Evolutionary conservation across 2,329 filamentous ascomycete species (phyloP).

Genomic region (Chaetothyriales sp.): DNA sequence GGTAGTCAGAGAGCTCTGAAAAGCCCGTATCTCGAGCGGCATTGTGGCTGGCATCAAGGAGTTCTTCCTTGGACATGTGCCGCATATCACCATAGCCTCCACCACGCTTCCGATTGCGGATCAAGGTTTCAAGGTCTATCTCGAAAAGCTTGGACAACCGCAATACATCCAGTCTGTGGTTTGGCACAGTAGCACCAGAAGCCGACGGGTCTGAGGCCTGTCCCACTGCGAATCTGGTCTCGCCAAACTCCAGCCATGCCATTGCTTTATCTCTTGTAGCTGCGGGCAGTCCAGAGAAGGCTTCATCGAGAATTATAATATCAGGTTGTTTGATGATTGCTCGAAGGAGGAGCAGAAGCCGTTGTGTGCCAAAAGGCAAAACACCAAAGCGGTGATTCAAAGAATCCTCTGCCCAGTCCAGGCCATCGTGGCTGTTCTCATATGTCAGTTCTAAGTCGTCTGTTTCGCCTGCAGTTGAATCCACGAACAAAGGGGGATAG

Average conservation of each 20-base stretch:
- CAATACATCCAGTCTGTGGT: not conserved
- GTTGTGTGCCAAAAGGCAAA: constrained; percentile 65
- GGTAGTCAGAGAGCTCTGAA: not conserved
- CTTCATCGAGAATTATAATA: constrained; percentile 72
- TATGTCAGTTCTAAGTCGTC: not conserved
- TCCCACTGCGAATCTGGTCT: constrained; percentile 24
- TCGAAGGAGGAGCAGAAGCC: constrained; percentile 69
- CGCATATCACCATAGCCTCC: not conserved
- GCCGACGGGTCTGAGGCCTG: constrained; percentile 2
- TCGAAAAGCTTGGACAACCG: not conserved
- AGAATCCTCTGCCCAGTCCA: constrained; percentile 14
- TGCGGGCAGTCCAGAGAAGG: constrained; percentile 74
- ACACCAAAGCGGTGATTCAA: constrained; percentile 46
- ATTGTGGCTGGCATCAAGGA: constrained; percentile 13
- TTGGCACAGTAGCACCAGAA: constrained; percentile 1
- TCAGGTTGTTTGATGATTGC: constrained; percentile 68
- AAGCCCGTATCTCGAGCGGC: constrained; percentile 30
- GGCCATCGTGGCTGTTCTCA: not conserved
- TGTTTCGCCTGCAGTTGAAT: not conserved
- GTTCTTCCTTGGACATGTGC: not conserved
- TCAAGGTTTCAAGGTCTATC: not conserved
- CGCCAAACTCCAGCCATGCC: constrained; percentile 56
- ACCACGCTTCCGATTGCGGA: constrained; percentile 1
- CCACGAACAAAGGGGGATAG: constrained; percentile 13
- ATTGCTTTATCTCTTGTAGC: constrained; percentile 73